A percentile compares a stretch with the other conserved stretches of the same genome.
phyloP scores from a whole-genome alignment of 2,329 filamentous ascomycete genomes.

The Graphilbum fragrans region DNA sequence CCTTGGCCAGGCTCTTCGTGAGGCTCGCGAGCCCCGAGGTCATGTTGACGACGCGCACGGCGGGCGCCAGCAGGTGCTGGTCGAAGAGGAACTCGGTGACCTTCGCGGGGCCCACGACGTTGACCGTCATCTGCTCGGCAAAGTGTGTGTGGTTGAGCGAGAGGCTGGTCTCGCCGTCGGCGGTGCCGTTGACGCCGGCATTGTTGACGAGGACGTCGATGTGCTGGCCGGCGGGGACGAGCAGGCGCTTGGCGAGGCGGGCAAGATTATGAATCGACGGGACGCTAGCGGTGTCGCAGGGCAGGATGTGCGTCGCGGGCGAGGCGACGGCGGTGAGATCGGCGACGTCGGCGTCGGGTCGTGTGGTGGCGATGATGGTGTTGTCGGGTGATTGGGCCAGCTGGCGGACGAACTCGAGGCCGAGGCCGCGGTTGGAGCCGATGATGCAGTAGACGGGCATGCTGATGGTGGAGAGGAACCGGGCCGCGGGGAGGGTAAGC shows the following conservation, averaged over 20 bases:
- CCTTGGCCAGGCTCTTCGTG: constrained; percentile 14
- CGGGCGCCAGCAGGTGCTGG: constrained; percentile 12
- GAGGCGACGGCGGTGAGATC: constrained; percentile 14
- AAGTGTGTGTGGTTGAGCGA: constrained; percentile 23
- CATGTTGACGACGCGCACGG: constrained; percentile 26
- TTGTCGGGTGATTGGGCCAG: constrained; percentile 13
- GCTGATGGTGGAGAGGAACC: neutral
- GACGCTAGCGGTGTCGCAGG: constrained; percentile 19
- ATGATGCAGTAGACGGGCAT: constrained; percentile 21
- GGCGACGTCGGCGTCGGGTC: constrained; percentile 14
- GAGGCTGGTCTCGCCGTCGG: constrained; percentile 22
- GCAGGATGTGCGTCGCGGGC: constrained; percentile 14
- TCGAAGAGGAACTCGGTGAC: constrained; percentile 24
- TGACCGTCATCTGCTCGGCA: constrained; percentile 26
- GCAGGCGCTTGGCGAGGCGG: constrained; percentile 13
- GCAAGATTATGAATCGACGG: constrained; percentile 18
- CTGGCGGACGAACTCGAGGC: constrained; percentile 20
- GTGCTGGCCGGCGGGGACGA: constrained; percentile 17
- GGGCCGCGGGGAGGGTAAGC: no score
- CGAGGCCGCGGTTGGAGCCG: constrained; percentile 19
- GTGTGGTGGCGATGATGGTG: constrained; percentile 16
- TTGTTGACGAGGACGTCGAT: constrained; percentile 21
- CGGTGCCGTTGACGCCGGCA: constrained; percentile 22
- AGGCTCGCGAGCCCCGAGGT: constrained; percentile 26
- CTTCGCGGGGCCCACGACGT: constrained; percentile 34